Evolutionary conservation across 75 land plant species (phyloP).

Genomic region (Picea sitchensis): DNA sequence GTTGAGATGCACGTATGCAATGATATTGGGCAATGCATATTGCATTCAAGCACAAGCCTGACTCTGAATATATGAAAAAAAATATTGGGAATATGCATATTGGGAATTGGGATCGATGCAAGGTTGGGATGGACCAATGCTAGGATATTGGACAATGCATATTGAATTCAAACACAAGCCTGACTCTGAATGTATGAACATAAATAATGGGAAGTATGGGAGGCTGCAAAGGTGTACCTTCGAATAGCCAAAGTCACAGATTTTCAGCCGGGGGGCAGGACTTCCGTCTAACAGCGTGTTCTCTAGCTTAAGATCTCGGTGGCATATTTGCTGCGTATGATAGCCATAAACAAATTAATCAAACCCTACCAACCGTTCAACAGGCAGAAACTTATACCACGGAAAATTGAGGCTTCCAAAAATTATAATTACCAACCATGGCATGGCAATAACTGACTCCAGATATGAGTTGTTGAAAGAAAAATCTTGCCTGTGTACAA

Average conservation of each 20-base stretch:
- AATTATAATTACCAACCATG: conserved; percentile 14
- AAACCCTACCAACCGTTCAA: background rate
- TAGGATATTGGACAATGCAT: too few species aligned
- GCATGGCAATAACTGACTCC: conserved; percentile 40
- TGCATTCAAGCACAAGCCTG: too few species aligned
- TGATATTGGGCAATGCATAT: too few species aligned
- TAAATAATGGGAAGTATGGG: too few species aligned
- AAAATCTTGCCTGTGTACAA: conserved; percentile 26
- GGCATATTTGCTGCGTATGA: conserved; percentile 44
- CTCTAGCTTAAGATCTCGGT: conserved; percentile 56
- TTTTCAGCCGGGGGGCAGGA: conserved; percentile 45
- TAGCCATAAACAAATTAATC: background rate
- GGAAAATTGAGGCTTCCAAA: background rate
- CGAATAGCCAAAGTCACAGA: conserved; percentile 65
- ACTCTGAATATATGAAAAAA: too few species aligned
- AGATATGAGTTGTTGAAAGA: conserved; percentile 40
- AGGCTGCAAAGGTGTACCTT: conserved; percentile 22
- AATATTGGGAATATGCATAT: too few species aligned
- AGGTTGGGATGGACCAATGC: too few species aligned
- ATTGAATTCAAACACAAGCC: too few species aligned
- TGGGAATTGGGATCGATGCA: too few species aligned
- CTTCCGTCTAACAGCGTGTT: conserved; percentile 57
- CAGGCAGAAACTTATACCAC: background rate
- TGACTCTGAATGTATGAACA: too few species aligned
- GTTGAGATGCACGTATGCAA: too few species aligned